Conservation (phyloP, 192 early-diverging fungal genomes). For the Glomus cerebriforme region DNA sequence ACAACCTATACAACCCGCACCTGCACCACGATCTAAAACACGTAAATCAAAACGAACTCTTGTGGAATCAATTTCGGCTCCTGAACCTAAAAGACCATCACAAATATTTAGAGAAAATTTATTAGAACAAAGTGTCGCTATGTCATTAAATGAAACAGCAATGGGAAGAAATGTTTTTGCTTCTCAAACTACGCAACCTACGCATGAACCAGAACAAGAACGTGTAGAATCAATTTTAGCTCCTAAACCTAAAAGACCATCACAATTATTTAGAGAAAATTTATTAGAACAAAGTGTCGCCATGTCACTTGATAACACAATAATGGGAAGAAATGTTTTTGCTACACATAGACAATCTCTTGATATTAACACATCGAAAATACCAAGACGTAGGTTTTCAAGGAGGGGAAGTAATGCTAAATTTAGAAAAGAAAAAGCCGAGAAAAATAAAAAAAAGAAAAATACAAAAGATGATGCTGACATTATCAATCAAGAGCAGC, state of each 20-base stretch:
- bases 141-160: background rate
- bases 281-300: background rate
- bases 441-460: background rate
- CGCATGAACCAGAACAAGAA: no score
- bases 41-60: background rate
- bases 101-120: background rate
- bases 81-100: background rate
- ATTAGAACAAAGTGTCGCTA: background rate
- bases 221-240: no score
- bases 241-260: background rate
- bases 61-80: background rate
- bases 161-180: no score
- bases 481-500: background rate
- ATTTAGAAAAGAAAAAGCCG: background rate
- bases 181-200: no score
- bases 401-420: background rate
- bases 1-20: no score
- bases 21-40: no score
- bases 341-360: background rate
- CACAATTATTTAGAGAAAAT: background rate
- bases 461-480: no score
- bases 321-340: background rate
- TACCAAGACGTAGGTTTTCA: background rate
- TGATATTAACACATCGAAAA: background rate
- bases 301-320: background rate